A percentile compares a stretch with the other conserved stretches of the same genome.
phyloP scores from a whole-genome alignment of 2,329 filamentous ascomycete genomes.

The Iodosphaeria phyllophila region DNA sequence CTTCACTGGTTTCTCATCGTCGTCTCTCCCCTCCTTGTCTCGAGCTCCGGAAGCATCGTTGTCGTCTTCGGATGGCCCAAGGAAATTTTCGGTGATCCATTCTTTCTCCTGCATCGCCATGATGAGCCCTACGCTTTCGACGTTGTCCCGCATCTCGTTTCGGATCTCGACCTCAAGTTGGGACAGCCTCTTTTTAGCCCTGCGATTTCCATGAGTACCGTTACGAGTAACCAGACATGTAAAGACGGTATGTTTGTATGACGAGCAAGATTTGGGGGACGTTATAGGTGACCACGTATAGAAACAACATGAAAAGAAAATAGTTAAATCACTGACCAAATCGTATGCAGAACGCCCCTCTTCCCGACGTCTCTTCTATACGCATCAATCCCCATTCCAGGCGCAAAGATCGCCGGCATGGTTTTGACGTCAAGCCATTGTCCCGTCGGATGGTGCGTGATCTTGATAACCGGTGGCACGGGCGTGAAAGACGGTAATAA shows the following conservation, averaged over 20 bases:
- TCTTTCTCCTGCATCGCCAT: slow-evolving; percentile 71
- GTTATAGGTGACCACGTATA: too few relatives aligned
- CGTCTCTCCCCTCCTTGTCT: too few relatives aligned
- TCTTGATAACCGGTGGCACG: slow-evolving; percentile 54
- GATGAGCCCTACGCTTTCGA: slow-evolving; percentile 64
- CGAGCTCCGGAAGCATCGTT: too few relatives aligned
- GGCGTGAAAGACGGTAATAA: slow-evolving; percentile 54
- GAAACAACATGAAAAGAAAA: not conserved
- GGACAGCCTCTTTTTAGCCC: slow-evolving; percentile 62
- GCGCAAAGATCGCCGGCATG: slow-evolving; percentile 71
- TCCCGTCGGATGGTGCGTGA: slow-evolving; percentile 25
- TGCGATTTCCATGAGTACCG: too few relatives aligned
- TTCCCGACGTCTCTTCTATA: slow-evolving; percentile 43
- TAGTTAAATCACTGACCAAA: slow-evolving; percentile 28
- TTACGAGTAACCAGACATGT: too few relatives aligned
- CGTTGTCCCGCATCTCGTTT: slow-evolving; percentile 51
- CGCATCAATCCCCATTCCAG: slow-evolving; percentile 49
- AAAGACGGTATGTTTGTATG: too few relatives aligned
- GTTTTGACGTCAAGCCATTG: slow-evolving; percentile 47
- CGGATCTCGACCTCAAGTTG: slow-evolving; percentile 63
- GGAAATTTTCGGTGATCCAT: slow-evolving; percentile 71
- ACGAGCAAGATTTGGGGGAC: not conserved
- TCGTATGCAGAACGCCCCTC: slow-evolving; percentile 71
- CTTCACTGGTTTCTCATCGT: too few relatives aligned
- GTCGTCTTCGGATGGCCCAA: slow-evolving; percentile 24